A percentile compares a stretch with the other conserved stretches of the same genome.
Evolutionary conservation across 805 yeast genomes (phyloP).

Genomic region (Yarrowia yakushimensis): DNA sequence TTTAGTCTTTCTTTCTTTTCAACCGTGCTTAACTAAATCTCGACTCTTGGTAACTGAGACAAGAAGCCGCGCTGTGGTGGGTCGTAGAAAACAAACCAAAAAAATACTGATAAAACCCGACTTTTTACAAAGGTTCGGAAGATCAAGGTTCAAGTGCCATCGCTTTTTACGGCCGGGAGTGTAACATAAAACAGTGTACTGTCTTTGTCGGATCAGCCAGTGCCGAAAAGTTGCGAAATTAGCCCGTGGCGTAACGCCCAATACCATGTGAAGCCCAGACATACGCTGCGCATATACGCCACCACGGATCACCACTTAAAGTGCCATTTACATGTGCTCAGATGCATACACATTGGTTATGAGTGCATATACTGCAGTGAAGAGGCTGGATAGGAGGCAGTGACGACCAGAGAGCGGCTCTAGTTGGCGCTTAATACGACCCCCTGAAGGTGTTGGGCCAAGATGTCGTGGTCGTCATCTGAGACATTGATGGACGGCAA

Average conservation of each 20-base stretch:
- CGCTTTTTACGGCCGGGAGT: background rate
- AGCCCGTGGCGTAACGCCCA: background rate
- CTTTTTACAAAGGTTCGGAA: background rate
- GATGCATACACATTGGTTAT: background rate
- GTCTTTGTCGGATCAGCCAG: background rate
- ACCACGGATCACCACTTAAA: background rate
- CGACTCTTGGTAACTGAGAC: background rate
- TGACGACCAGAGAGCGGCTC: too few species aligned
- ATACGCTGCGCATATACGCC: background rate
- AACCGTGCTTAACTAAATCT: slow-evolving; percentile 4
- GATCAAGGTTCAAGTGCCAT: background rate
- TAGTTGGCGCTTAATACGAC: too few species aligned
- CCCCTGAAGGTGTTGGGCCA: background rate
- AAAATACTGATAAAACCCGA: background rate
- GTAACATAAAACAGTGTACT: background rate
- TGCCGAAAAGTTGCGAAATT: background rate
- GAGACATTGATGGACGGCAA: slow-evolving; percentile 11
- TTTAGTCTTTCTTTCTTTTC: background rate
- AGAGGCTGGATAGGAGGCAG: background rate
- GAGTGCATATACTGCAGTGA: background rate
- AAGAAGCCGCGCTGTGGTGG: slow-evolving; percentile 5
- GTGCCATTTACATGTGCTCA: slow-evolving; percentile 10
- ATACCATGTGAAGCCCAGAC: background rate
- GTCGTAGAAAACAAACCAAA: slow-evolving; percentile 1
- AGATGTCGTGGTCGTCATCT: too few species aligned